phyloP scores from a whole-genome alignment of 352 stramenopile genomes.

The Aphanomyces invadans region DNA sequence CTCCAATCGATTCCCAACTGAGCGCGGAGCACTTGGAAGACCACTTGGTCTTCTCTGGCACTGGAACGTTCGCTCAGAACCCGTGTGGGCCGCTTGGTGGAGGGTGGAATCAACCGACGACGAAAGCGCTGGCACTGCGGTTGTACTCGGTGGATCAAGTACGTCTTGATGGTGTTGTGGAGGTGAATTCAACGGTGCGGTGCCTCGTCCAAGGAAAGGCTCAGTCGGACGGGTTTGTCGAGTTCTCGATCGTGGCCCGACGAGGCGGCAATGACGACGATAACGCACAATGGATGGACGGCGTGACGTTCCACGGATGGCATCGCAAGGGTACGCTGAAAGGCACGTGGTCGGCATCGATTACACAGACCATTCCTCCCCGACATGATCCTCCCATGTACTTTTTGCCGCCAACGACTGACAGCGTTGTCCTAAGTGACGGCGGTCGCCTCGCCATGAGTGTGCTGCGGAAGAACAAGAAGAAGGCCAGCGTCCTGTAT shows the following conservation, averaged over 20 bases:
- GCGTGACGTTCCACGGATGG: conserved; percentile 4
- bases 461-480: conserved; percentile 17
- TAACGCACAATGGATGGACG: conserved; percentile 20
- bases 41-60: background rate
- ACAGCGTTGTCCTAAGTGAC: conserved; percentile 8
- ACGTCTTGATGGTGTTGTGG: background rate
- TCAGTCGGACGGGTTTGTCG: background rate
- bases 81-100: background rate
- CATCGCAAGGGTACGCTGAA: background rate
- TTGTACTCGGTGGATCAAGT: background rate
- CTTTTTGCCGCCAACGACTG: conserved; percentile 14
- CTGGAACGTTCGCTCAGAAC: background rate
- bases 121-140: background rate
- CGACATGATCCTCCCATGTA: conserved; percentile 9
- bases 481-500: conserved; percentile 3
- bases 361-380: background rate
- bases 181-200: background rate
- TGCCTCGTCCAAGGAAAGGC: background rate
- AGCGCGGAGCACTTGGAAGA: background rate
- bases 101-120: background rate
- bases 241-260: background rate
- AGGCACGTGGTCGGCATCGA: conserved; percentile 6
- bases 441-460: conserved; percentile 11
- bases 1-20: background rate
- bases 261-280: background rate